Evolutionary conservation across 2,329 filamentous ascomycete genomes (phyloP).

Genomic region (Pseudogymnoascus sp.): DNA sequence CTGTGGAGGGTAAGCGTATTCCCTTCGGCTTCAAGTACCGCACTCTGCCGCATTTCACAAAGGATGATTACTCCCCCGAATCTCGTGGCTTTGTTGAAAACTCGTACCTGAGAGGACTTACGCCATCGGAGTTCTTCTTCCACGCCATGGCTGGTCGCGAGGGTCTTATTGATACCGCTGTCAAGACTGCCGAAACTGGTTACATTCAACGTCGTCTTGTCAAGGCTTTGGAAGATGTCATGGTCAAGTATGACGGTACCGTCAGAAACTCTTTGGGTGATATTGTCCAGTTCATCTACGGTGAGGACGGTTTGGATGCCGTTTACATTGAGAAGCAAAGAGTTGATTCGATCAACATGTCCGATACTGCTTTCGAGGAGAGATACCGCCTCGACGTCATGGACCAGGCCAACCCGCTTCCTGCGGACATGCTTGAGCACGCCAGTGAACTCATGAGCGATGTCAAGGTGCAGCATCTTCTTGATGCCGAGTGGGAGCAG

Average conservation of each 20-base stretch:
- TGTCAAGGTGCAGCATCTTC: conserved; percentile 72
- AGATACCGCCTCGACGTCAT: conserved; percentile 84
- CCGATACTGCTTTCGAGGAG: conserved; percentile 66
- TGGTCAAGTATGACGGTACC: conserved; percentile 94
- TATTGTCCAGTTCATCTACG: conserved; percentile 94
- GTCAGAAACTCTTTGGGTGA: conserved; percentile 95
- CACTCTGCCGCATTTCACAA: conserved; percentile 94
- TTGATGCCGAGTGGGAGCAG: conserved; percentile 83
- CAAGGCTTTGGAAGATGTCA: conserved; percentile 95
- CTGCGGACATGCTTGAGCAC: conserved; percentile 73
- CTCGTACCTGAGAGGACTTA: conserved; percentile 91
- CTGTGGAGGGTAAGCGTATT: conserved; percentile 97
- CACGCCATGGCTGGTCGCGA: conserved; percentile 99
- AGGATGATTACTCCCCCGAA: conserved; percentile 97
- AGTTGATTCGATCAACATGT: conserved; percentile 77
- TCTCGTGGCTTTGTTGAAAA: conserved; percentile 98
- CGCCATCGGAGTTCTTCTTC: conserved; percentile 97
- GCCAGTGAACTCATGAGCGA: conserved; percentile 82
- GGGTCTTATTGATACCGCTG: conserved; percentile 97
- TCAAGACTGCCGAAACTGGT: conserved; percentile 98
- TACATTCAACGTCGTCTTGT: conserved; percentile 98
- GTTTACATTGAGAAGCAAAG: conserved; percentile 88
- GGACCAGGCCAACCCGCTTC: conserved; percentile 48
- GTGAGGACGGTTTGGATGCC: conserved; percentile 93
- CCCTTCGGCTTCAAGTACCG: conserved; percentile 99